Base-by-base conservation (phyloP, 441 rosid genomes). In the Croton setiger region DNA sequence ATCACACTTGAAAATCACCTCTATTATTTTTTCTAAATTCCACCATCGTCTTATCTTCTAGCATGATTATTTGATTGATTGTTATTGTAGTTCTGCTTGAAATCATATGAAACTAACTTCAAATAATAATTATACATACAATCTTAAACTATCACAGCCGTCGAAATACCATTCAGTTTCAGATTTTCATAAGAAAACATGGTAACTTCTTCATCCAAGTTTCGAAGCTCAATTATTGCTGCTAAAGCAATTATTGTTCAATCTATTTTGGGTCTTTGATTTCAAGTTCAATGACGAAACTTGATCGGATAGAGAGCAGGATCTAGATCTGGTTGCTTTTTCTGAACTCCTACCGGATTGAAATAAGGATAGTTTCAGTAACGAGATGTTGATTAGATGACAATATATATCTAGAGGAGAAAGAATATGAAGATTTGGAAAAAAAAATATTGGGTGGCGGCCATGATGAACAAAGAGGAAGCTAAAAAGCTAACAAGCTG, bases 181-280 rank as follows among this genome's bases (percentile, higher is more conserved):
- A 91, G 87, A 74, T 89, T 94, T 81, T 89, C 91, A 76, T 84
- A 85, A 78, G 96, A 83, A 60, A 91, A 96, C 70, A 81, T 83
- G 64, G 98, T 86, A 66, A 94, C 98, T 88, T 94, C 97, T 80
- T 82, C 92, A 33, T 96, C 97, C 80, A 94, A 80, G 81, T 88
- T 89, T 60, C 68, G 87, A 55, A 94, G 96, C 77, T 94, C 98
- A 75, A 88, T 85, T 58, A 96, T 96, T 3, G 98, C 98, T 14
- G 98, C 96, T 0, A 93, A 82, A 2, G 97, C 98, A 75, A 91
- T n/a, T n/a, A n/a, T n/a, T n/a, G n/a, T n/a, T n/a, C n/a, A n/a
- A n/a, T n/a, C n/a, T n/a, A n/a, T n/a, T n/a, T n/a, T n/a, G n/a
- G 80, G 79, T 90, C 97, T 78, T 90, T 94, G 77, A 85, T 83